phyloP scores from a whole-genome alignment of 768 basidiomycete species.

The Chiua virens region DNA sequence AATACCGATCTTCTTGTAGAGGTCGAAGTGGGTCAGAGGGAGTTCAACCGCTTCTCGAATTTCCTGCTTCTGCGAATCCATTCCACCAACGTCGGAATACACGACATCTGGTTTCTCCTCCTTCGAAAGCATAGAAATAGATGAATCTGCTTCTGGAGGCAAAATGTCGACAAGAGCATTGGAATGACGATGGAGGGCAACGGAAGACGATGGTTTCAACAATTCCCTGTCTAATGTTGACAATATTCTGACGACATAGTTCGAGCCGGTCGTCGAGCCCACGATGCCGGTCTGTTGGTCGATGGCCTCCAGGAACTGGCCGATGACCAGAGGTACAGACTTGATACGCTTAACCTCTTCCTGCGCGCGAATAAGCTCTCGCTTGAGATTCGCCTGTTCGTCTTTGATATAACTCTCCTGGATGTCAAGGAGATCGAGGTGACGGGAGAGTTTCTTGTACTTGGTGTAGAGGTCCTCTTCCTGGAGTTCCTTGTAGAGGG shows the following conservation, averaged over 20 bases:
- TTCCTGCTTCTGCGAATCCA: conserved; percentile 98
- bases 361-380: conserved; percentile 96
- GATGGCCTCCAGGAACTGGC: conserved; percentile 98
- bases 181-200: conserved; percentile 98
- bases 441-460: conserved; percentile 94
- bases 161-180: conserved; percentile 98
- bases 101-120: conserved; percentile 95
- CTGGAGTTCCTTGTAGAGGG: conserved; percentile 83
- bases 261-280: conserved; percentile 95
- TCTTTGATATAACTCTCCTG: conserved; percentile 98
- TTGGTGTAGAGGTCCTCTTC: conserved; percentile 94
- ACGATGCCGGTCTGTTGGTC: conserved; percentile 97
- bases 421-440: conserved; percentile 92
- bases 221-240: conserved; percentile 96
- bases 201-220: conserved; percentile 94
- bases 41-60: conserved; percentile 98
- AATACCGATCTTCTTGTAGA: conserved; percentile 99
- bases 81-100: conserved; percentile 94
- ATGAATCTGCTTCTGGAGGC: conserved; percentile 97
- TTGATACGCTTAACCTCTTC: conserved; percentile 99
- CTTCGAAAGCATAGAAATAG: conserved; percentile 90
- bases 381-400: conserved; percentile 95
- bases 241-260: conserved; percentile 96
- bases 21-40: conserved; percentile 93
- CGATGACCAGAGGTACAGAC: conserved; percentile 97